A percentile compares a stretch with the other conserved stretches of the same genome.
phyloP scores from a whole-genome alignment of 441 rosid species.

The Syzygium syzygioides region DNA sequence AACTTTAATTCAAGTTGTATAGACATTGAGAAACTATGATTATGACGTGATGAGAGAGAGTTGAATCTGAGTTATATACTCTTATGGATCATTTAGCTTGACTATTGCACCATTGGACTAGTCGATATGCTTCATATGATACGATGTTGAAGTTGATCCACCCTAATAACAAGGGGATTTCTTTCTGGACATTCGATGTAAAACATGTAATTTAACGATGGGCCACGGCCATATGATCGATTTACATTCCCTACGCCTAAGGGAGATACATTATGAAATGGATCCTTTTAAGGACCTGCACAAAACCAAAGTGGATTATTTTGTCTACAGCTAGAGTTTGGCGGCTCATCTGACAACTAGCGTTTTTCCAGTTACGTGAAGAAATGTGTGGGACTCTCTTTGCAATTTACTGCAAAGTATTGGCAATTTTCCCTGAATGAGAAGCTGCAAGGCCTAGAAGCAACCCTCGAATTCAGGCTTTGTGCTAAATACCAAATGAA shows the following conservation, averaged over 20 bases:
- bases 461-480: conserved; percentile 88
- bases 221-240: neutral
- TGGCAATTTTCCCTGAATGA: conserved; percentile 69
- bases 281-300: too few species aligned
- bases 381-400: conserved; percentile 80
- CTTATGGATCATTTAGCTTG: neutral
- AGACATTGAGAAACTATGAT: neutral
- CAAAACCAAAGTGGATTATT: conserved; percentile 58
- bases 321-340: neutral
- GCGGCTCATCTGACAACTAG: neutral
- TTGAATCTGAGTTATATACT: neutral
- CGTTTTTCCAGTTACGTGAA: conserved; percentile 46
- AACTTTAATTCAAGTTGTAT: neutral
- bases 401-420: conserved; percentile 55
- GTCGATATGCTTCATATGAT: neutral
- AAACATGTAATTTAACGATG: neutral
- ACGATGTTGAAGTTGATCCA: neutral
- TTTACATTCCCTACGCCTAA: too few species aligned
- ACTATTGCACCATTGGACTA: neutral
- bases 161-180: neutral
- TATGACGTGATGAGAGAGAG: neutral
- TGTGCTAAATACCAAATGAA: conserved; percentile 28
- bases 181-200: neutral
- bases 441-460: conserved; percentile 97
- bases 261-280: too few species aligned